Base-by-base conservation (phyloP, 2,329 filamentous ascomycete species). In the Phyllosticta ampelicida region DNA sequence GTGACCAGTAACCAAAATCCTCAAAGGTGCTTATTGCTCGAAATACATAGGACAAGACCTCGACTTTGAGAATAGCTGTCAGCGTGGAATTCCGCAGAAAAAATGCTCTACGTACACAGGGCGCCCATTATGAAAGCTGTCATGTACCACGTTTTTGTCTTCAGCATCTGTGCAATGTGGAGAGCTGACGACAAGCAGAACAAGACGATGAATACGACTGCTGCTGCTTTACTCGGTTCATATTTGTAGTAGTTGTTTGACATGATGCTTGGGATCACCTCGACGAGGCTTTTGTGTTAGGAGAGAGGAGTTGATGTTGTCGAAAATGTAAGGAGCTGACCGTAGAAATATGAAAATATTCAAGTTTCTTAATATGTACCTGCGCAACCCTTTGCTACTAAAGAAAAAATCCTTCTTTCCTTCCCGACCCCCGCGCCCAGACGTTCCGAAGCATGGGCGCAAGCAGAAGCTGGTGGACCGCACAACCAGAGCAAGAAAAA, bases 81-180 rank as follows among this genome's bases (percentile, higher is more conserved):
- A 56, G 60, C 9, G 3, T 10, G 6, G 13, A 44, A 18, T 4
- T n/a, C 4, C 5, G 28, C 2, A 19, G 5, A 16, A 5, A 5
- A 9, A 6, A 48, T 13, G 48, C 3, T 9, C 18, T n/a, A 67
- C 69, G 58, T 70, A 80, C 78, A 79, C n/a, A 75, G 58, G 19
- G 76, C 76, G n/a, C 79, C 79, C n/a, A 81, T 65, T 5, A 77
- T 61, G 51, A 82, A 77, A 0, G 79, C 75, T 1, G 77, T 74
- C 63, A 79, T 76, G 65, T 78, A 81, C 75, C 76, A 80, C 1
- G 75, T 75, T 30, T 71, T 68, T 1, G 69, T 69, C 18, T 64
- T 65, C 30, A 74, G 21, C 28, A 79, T 61, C 50, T 74, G 70
- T 23, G 65, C 71, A 16, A 64, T 55, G 58, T 80, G 77, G 0